Evolutionary conservation across 129 eudicot genomes (phyloP), one percentile per base, ranked within the genome.

Genomic region (Flaveria linearis): DNA sequence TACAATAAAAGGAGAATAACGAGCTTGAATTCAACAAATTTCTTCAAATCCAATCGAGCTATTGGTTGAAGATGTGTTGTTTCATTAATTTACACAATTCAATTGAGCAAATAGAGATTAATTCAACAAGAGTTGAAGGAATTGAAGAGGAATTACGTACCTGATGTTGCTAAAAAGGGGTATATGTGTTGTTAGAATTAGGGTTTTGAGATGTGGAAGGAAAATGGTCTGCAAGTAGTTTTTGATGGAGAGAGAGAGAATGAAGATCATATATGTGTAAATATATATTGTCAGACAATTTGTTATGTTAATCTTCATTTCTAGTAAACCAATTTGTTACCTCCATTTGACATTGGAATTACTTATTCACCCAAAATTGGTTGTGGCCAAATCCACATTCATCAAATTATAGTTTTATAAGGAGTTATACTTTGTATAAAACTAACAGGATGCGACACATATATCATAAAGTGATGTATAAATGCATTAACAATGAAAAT

Each of bases 141-240:
- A 86, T 76, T 69, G 76, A 76, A 68, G 78, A 49, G 58, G 68
- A 74, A 56, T 60, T 58, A 71, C 69, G 39, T 77, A 87, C 96
- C 96, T 81, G 96, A 85, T 90, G 83, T 66, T 75, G 84, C 72
- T 82, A 20, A 73, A 55, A 30, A 30, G 72, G 30, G 69, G 41
- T 36, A 5, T 36, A 36, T 36, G 41, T 36, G 41, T 47, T 80
- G 72, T 75, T 85, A 50, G 68, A 79, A 77, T 90, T 87, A 87
- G 96, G 96, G 92, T 87, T 90, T 87, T 76, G 80, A 79, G 76
- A 76, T 72, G 84, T 28, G 79, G 69, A 61, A 82, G 71, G 86
- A 82, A 75, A 79, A 86, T 84, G 87, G 91, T 78, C 33, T 81
- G 85, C 78, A 74, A 82, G 41, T 33, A 30, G 70, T 72, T 51